Percentiles rank a stretch among this genome's conserved stretches.
phyloP scores from a whole-genome alignment of 306 rosid species.

The Amphicarpaea edgeworthii region DNA sequence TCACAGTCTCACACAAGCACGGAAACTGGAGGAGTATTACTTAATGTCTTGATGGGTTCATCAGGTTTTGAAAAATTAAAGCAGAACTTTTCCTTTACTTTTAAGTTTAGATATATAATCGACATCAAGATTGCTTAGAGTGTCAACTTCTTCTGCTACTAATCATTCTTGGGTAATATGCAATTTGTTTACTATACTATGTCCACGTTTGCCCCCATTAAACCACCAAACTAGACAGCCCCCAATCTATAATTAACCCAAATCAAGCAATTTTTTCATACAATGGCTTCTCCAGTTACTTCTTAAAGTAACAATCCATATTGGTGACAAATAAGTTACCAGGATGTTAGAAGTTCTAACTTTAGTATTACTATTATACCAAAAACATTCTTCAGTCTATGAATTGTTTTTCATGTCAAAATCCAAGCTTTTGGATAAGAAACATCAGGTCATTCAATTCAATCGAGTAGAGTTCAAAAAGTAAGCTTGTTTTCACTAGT shows the following conservation, averaged over 20 bases:
- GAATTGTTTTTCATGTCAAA: background rate
- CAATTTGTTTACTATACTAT: too few species aligned
- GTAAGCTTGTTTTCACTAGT: background rate
- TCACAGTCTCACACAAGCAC: too few species aligned
- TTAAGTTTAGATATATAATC: too few species aligned
- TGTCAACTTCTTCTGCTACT: background rate
- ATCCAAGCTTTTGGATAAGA: background rate
- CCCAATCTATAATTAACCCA: background rate
- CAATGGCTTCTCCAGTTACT: background rate
- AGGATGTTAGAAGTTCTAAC: background rate
- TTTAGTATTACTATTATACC: background rate
- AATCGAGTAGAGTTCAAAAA: background rate
- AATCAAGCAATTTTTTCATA: constrained; percentile 5
- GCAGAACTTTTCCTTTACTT: background rate
- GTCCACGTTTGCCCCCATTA: background rate
- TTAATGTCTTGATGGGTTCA: background rate
- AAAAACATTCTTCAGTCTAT: background rate
- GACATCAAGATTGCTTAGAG: too few species aligned
- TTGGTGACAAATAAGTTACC: background rate
- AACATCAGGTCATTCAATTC: background rate
- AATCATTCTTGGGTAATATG: background rate
- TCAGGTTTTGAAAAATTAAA: background rate
- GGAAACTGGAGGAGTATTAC: too few species aligned
- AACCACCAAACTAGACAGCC: background rate
- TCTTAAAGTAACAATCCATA: background rate